Conservation (phyloP, 148 eudicot genomes). For the Rhododendron mucronatum region DNA sequence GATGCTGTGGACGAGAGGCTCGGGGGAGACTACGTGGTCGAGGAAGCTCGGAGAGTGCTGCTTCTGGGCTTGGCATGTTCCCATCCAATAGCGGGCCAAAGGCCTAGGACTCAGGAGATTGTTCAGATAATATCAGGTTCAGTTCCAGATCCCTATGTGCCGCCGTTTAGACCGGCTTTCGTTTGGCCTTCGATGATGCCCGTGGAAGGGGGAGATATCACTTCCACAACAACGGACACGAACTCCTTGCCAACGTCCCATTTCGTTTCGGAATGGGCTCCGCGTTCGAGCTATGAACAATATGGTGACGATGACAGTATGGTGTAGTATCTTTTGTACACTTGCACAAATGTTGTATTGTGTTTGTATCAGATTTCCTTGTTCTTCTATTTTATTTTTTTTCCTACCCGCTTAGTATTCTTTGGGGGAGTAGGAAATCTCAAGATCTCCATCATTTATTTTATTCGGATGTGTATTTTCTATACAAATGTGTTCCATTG, state of each 20-base stretch:
- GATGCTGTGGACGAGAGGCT: slow-evolving; percentile 60
- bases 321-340: slow-evolving; percentile 21
- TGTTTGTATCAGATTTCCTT: neutral
- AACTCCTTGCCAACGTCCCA: slow-evolving; percentile 20
- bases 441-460: neutral
- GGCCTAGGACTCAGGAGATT: slow-evolving; percentile 55
- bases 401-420: neutral
- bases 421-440: neutral
- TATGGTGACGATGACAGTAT: slow-evolving; percentile 12
- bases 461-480: neutral
- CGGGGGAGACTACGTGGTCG: slow-evolving; percentile 31
- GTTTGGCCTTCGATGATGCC: slow-evolving; percentile 14
- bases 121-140: slow-evolving; percentile 62
- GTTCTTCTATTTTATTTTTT: neutral
- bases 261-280: slow-evolving; percentile 23
- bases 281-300: slow-evolving; percentile 11
- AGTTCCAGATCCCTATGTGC: slow-evolving; percentile 19
- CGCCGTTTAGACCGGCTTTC: too few relatives aligned
- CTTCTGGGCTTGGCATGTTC: slow-evolving; percentile 71
- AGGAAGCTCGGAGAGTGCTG: slow-evolving; percentile 60
- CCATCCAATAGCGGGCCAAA: slow-evolving; percentile 52
- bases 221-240: slow-evolving; percentile 22
- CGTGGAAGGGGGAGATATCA: slow-evolving; percentile 21
- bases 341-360: neutral
- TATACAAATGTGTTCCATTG: neutral